Base-by-base conservation (phyloP, 495 filamentous ascomycete species). In the Sordaria brevicollis region DNA sequence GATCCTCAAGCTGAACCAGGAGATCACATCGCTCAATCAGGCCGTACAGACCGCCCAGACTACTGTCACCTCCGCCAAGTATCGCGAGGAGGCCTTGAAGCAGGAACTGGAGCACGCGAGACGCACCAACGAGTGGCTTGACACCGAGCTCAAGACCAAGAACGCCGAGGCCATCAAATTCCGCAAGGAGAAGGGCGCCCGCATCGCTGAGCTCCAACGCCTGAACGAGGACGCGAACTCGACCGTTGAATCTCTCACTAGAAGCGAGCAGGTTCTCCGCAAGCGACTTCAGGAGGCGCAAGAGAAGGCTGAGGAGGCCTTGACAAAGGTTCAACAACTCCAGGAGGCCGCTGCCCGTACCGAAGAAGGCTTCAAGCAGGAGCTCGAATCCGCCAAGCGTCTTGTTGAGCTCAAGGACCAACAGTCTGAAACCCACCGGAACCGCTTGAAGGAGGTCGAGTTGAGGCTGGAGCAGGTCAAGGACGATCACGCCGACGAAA, bases 141-240 rank as follows among this genome's bases (percentile, higher is more conserved):
- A 96, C 70, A 87, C 83, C 29, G 96, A 98, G 78, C 83, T 98
- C 29, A 94, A 96, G 81, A 93, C 92, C 0, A 96, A 96, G 79
- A 88, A 83, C 57, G 87, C 87, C 36, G 96, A 98, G 74, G 87
- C 92, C 62, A 86, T 93, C 70, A 97, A 94, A 72, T 96, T 91
- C 83, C 89, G 96, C 69, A 98, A 97, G 74, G 95, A 99, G 77
- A 98, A 97, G 84, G 89, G 89, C 73, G 87, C 92, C 0, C 89
- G 91, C 21, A 91, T 97, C 73, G 83, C 92, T 11, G 91, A 94
- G 75, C 87, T 99, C 35, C 92, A 97, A 76, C 91, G 92, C 17
- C 86, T 90, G 66, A 92, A 94, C 72, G 94, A 97, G 69, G 94
- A 98, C 72, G 87, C 90, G 33, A 88, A 83, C 71, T 88, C 89